Evolutionary conservation across 768 basidiomycete genomes (phyloP).

Genomic region (Tricholoma saponaceum): DNA sequence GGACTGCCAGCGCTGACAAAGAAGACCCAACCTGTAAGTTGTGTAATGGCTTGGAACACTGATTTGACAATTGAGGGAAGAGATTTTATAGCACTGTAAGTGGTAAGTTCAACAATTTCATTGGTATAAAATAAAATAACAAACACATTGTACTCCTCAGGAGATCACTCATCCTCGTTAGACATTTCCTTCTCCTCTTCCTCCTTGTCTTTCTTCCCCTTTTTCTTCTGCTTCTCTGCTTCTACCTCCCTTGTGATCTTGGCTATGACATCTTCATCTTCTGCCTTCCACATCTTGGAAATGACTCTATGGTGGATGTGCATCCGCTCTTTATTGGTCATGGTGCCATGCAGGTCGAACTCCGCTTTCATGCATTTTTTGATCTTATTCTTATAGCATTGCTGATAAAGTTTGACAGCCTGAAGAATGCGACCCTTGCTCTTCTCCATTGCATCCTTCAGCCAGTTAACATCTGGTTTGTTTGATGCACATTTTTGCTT

Average conservation of each 20-base stretch:
- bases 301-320: background rate
- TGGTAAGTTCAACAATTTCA: background rate
- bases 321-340: background rate
- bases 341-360: background rate
- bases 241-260: constrained; percentile 41
- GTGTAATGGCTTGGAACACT: background rate
- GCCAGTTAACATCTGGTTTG: background rate
- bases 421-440: background rate
- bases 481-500: background rate
- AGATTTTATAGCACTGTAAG: constrained; percentile 1
- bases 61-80: background rate
- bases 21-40: background rate
- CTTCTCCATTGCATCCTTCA: background rate
- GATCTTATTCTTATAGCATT: background rate
- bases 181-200: background rate
- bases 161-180: background rate
- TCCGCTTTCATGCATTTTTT: background rate
- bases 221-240: constrained; percentile 59
- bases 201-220: constrained; percentile 27
- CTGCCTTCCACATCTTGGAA: background rate
- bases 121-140: background rate
- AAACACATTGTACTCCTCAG: background rate
- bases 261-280: constrained; percentile 32
- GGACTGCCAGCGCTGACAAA: background rate
- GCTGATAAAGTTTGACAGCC: background rate